Base-by-base conservation (phyloP, 2,329 filamentous ascomycete genomes). In the Colletotrichum tabaci region DNA sequence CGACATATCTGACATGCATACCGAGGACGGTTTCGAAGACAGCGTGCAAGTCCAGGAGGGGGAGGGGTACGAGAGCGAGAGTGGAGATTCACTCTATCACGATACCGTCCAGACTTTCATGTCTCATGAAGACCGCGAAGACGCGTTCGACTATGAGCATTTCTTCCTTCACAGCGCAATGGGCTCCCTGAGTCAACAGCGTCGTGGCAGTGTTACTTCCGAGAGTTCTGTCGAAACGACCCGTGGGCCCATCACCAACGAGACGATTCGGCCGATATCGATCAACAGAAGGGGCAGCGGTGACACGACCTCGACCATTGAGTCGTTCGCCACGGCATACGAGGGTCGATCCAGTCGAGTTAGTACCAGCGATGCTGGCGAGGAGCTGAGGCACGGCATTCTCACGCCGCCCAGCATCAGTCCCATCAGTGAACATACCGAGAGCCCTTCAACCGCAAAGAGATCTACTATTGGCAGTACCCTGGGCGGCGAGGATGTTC, bases 111-210 rank as follows among this genome's bases (percentile, higher is more conserved):
- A 89, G 66, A 87, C 89, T 62, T 87, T 88, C 10, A 83, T 93
- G 7, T 94, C 94, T 0, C 96, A 98, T 77, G 96, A 98, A 82
- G 95, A 98, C 80, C 93, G 96, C 23, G 92, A 95, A 75, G 96
- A 98, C 80, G 95, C 95, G 1, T 98, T 98, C 77, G 96, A 98
- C 80, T 98, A 98, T 74, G 94, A 98, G 80, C 92, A 97, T 79
- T 98, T 98, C 83, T 98, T 98, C 80, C 87, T 98, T 16, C 95
- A 98, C 80, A 97, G 94, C 75, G 94, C 95, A 13, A 92, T 98
- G 88, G 95, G 94, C 7, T 94, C 88, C 2, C 91, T 94, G 77
- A 91, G 88, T 75, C 84, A 87, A 69, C 84, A 85, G 71, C 82
- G 84, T 52, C 65, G 65, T 10, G 84, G 83, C 61, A 92, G 90